Conservation (phyloP, 257 asterid genomes). For the Ilex aquifolium region DNA sequence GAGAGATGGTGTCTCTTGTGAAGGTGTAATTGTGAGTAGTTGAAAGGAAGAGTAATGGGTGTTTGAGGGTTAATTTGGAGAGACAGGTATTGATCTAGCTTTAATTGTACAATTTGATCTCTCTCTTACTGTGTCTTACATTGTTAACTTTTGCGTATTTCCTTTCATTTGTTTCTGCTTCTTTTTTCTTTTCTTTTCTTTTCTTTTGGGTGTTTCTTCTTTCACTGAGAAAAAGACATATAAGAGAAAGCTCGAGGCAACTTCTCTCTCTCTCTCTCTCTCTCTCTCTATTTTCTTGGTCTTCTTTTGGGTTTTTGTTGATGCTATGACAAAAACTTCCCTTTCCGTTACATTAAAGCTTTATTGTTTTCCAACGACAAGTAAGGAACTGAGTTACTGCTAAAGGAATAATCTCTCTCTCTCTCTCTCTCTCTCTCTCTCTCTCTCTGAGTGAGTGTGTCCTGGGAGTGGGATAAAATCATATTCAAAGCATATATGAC, state of each 20-base stretch:
- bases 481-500: not conserved
- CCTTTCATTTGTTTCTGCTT: not conserved
- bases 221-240: too few species aligned
- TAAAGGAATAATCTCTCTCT: not conserved
- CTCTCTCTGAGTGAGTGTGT: too few species aligned
- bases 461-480: not conserved
- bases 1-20: not conserved
- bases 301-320: too few species aligned
- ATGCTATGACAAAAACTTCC: too few species aligned
- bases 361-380: too few species aligned
- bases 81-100: constrained; percentile 17
- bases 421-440: not conserved
- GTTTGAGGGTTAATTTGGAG: constrained; percentile 2
- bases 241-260: too few species aligned
- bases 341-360: too few species aligned
- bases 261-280: too few species aligned
- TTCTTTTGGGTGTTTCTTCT: not conserved
- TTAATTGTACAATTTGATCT: constrained; percentile 26
- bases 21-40: not conserved
- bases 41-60: not conserved
- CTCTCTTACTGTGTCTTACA: not conserved
- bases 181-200: not conserved
- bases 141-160: too few species aligned
- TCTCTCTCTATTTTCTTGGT: too few species aligned
- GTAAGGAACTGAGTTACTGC: not conserved